Evolutionary conservation across 179 eudicot species (phyloP).

Genomic region (Drosera spatulata): DNA sequence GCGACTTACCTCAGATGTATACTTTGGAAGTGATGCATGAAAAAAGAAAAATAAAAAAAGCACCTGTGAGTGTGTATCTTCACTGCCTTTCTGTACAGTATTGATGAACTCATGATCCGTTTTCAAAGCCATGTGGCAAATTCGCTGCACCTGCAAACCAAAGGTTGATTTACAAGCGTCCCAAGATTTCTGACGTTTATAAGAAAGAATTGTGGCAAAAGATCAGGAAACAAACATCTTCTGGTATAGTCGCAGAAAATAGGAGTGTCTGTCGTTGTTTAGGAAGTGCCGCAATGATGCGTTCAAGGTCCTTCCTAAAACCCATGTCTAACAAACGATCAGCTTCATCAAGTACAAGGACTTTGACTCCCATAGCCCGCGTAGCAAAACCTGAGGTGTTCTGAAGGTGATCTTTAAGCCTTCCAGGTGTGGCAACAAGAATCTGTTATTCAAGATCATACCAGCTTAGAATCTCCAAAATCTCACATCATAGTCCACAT

Average conservation of each 20-base stretch:
- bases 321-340: conserved; percentile 96
- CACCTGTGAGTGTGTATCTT: conserved; percentile 46
- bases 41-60: too few species aligned
- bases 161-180: too few species aligned
- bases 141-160: conserved; percentile 47
- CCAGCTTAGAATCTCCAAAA: too few species aligned
- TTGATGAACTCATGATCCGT: conserved; percentile 78
- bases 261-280: conserved; percentile 86
- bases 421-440: too few species aligned
- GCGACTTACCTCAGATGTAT: too few species aligned
- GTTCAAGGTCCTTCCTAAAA: conserved; percentile 81
- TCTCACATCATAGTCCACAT: too few species aligned
- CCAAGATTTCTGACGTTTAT: too few species aligned
- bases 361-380: conserved; percentile 80
- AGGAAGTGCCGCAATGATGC: conserved; percentile 67
- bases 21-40: too few species aligned
- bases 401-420: conserved; percentile 21
- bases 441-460: too few species aligned
- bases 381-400: conserved; percentile 85
- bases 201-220: too few species aligned
- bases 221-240: conserved; percentile 2
- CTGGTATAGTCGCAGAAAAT: conserved; percentile 82
- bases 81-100: conserved; percentile 75
- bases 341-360: conserved; percentile 93
- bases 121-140: conserved; percentile 74